Percentiles rank a stretch among this genome's conserved stretches.
phyloP scores from a whole-genome alignment of 371 early-diverging fungal species.

The Ordospora pajunii region DNA sequence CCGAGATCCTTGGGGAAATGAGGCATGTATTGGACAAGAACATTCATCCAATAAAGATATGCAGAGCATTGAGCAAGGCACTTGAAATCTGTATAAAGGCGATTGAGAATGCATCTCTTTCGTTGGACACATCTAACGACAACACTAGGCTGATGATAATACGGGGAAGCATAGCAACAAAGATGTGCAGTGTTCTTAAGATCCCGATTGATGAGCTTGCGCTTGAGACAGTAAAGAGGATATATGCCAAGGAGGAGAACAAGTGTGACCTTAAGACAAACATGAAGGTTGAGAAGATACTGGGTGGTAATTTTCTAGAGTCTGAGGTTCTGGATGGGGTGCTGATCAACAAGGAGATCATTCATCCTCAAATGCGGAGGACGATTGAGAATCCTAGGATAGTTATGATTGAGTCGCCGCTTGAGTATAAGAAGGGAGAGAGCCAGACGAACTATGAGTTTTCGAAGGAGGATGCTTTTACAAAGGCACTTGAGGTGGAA shows the following conservation, averaged over 20 bases:
- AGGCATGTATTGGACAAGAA: constrained; percentile 68
- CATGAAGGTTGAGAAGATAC: constrained; percentile 88
- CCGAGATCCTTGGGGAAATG: constrained; percentile 57
- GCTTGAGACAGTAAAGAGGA: constrained; percentile 80
- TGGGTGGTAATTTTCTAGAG: constrained; percentile 89
- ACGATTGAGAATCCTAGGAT: constrained; percentile 92
- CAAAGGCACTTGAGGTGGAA: constrained; percentile 87
- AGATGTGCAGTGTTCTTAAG: constrained; percentile 83
- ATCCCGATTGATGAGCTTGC: constrained; percentile 92
- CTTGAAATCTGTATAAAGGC: constrained; percentile 76
- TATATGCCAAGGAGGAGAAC: constrained; percentile 66
- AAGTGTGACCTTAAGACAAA: constrained; percentile 80
- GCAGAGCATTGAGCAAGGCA: constrained; percentile 77
- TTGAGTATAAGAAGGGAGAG: constrained; percentile 99
- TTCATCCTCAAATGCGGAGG: constrained; percentile 97
- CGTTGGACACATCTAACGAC: constrained; percentile 69
- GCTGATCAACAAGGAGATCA: constrained; percentile 96
- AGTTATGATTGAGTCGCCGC: constrained; percentile 88
- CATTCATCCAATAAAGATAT: constrained; percentile 93
- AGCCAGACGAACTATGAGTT: constrained; percentile 97
- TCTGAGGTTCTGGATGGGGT: constrained; percentile 91
- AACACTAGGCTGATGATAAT: constrained; percentile 78
- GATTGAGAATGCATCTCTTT: constrained; percentile 70
- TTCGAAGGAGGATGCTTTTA: constrained; percentile 85
- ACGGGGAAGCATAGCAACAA: constrained; percentile 83